Conservation (phyloP, 2,329 filamentous ascomycete genomes). For the Dactylella cylindrospora region DNA sequence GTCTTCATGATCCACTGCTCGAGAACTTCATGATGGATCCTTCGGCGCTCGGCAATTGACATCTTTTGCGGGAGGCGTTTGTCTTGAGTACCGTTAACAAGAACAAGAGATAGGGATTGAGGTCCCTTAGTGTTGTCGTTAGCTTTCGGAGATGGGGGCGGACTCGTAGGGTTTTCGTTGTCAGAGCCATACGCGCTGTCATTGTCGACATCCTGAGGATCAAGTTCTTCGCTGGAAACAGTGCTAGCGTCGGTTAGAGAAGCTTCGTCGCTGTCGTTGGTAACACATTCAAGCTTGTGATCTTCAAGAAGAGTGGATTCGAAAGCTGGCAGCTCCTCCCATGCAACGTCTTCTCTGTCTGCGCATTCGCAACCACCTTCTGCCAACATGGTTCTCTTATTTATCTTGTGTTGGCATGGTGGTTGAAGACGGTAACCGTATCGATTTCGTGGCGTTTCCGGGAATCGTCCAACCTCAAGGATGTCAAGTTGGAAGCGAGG, state of each 20-base stretch:
- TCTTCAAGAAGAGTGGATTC: slow-evolving; percentile 37
- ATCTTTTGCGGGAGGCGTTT: slow-evolving; percentile 12
- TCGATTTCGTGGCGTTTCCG: slow-evolving; percentile 41
- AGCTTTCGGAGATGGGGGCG: slow-evolving; percentile 17
- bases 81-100: slow-evolving; percentile 4
- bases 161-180: slow-evolving; percentile 16
- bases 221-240: slow-evolving; percentile 32
- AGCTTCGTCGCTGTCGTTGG: slow-evolving; percentile 37
- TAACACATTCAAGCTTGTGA: slow-evolving; percentile 20
- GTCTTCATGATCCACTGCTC: slow-evolving; percentile 43
- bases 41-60: slow-evolving; percentile 23
- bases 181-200: slow-evolving; percentile 42
- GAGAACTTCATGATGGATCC: slow-evolving; percentile 39
- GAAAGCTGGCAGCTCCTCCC: slow-evolving; percentile 34
- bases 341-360: slow-evolving; percentile 39
- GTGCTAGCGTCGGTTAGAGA: slow-evolving; percentile 37
- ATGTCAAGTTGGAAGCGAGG: slow-evolving; percentile 41
- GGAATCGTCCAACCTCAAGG: slow-evolving; percentile 40
- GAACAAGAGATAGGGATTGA: slow-evolving; percentile 26
- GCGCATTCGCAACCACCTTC: slow-evolving; percentile 43
- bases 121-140: slow-evolving; percentile 1
- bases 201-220: slow-evolving; percentile 34
- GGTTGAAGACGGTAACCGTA: slow-evolving; percentile 29
- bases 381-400: slow-evolving; percentile 30
- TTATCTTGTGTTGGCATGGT: slow-evolving; percentile 21